Conservation (phyloP, 768 basidiomycete genomes). For the Hericium coralloides region DNA sequence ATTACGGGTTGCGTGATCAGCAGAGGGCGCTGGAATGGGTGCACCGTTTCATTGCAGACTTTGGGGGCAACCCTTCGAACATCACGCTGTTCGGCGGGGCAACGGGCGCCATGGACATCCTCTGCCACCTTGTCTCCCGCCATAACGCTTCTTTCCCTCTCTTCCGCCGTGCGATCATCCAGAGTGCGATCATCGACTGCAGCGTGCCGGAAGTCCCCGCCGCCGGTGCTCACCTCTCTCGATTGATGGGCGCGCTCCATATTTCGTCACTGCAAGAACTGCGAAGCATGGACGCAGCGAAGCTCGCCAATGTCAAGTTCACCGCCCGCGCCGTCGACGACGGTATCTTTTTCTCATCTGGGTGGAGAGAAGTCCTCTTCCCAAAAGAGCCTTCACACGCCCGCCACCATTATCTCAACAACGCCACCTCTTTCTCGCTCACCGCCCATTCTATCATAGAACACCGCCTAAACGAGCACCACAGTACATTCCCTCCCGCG, state of each 20-base stretch:
- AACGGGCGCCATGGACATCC: constrained; percentile 26
- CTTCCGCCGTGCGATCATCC: constrained; percentile 69
- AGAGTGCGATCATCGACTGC: constrained; percentile 58
- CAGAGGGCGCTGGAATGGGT: constrained; percentile 42
- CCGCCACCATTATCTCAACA: constrained; percentile 17
- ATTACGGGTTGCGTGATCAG: constrained; percentile 47
- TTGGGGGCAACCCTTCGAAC: constrained; percentile 39
- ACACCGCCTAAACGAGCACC: constrained; percentile 6
- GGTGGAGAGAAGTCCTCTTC: constrained; percentile 43
- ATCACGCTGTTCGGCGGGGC: constrained; percentile 26
- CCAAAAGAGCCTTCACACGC: constrained; percentile 22
- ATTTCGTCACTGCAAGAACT: constrained; percentile 53
- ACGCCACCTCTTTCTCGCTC: constrained; percentile 22
- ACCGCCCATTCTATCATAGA: constrained; percentile 18
- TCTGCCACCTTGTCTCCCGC: constrained; percentile 44
- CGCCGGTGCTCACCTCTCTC: constrained; percentile 61
- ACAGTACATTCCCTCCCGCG: constrained; percentile 8
- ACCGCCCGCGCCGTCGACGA: constrained; percentile 58
- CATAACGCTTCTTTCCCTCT: constrained; percentile 50
- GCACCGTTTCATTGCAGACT: constrained; percentile 38
- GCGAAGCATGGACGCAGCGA: constrained; percentile 46
- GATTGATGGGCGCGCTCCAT: constrained; percentile 48
- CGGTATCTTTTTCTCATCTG: constrained; percentile 54
- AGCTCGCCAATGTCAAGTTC: constrained; percentile 37
- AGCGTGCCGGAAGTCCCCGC: constrained; percentile 49